phyloP scores from a whole-genome alignment of 129 eudicot species.

The Tagetes patula region DNA sequence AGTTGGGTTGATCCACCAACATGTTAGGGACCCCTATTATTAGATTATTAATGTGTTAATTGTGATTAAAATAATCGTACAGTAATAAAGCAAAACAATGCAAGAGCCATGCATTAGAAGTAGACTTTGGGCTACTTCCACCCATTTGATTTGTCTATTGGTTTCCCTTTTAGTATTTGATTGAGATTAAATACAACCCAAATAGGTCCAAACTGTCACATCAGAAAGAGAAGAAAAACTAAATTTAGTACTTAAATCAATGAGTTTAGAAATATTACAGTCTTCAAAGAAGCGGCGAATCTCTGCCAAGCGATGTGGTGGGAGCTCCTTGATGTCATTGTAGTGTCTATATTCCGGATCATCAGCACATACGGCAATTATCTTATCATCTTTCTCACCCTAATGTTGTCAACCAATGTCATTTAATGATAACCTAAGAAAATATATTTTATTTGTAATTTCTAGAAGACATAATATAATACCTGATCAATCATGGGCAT shows the following conservation, averaged over 20 bases:
- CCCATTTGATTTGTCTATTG: background rate
- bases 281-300: conserved; percentile 99
- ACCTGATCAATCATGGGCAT: conserved; percentile 99
- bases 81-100: background rate
- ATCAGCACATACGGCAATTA: conserved; percentile 99
- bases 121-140: conserved; percentile 3
- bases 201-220: conserved; percentile 4
- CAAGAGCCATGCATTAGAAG: background rate
- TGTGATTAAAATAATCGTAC: background rate
- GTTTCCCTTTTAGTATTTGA: background rate
- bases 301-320: conserved; percentile 97
- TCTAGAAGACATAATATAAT: background rate
- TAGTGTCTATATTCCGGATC: conserved; percentile 90
- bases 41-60: background rate
- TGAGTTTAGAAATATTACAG: conserved; percentile 61
- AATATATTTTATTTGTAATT: background rate
- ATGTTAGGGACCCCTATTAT: background rate
- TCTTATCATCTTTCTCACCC: conserved; percentile 99
- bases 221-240: background rate
- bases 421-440: background rate
- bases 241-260: background rate
- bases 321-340: conserved; percentile 82
- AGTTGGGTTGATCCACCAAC: background rate
- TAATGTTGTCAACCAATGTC: conserved; percentile 24
- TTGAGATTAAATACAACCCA: background rate